These are phyloP conservation scores for Ochetophila trinervis DNA, from an alignment of 306 rosid species.

Conservation along the genomic window DNA sequence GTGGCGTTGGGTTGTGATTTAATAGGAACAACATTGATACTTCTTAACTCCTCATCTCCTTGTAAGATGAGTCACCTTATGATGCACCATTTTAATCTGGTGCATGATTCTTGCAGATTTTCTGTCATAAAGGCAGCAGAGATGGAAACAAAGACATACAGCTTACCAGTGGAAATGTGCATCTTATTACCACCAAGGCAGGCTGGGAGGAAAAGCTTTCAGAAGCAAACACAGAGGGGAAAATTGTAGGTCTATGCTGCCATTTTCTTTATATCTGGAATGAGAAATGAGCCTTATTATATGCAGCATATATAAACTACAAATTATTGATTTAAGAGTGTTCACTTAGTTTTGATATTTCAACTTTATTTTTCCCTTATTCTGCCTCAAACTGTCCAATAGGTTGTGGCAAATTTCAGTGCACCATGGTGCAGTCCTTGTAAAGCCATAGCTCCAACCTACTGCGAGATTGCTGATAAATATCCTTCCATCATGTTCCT, in stretches of 20 bases:
- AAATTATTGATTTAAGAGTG: neutral
- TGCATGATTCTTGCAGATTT: conserved; percentile 18
- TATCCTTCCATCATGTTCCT: conserved; percentile 63
- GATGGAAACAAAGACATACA: conserved; percentile 28
- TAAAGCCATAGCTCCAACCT: conserved; percentile 52
- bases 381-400: conserved; percentile 15
- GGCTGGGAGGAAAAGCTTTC: conserved; percentile 66
- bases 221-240: conserved; percentile 68
- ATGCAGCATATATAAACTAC: neutral
- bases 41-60: neutral
- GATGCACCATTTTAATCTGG: conserved; percentile 9
- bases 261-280: neutral
- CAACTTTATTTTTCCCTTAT: neutral
- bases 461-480: conserved; percentile 62
- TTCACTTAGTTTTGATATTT: neutral
- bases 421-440: conserved; percentile 89
- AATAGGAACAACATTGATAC: neutral
- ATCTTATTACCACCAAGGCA: conserved; percentile 57
- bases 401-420: conserved; percentile 79
- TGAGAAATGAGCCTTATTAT: neutral
- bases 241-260: conserved; percentile 47
- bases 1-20: too few species aligned
- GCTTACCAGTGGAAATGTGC: conserved; percentile 57
- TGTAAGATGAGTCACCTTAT: neutral
- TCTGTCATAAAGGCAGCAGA: neutral